Evolutionary conservation across 169 alveolate genomes (phyloP).

Genomic region (Cryptosporidium muris): DNA sequence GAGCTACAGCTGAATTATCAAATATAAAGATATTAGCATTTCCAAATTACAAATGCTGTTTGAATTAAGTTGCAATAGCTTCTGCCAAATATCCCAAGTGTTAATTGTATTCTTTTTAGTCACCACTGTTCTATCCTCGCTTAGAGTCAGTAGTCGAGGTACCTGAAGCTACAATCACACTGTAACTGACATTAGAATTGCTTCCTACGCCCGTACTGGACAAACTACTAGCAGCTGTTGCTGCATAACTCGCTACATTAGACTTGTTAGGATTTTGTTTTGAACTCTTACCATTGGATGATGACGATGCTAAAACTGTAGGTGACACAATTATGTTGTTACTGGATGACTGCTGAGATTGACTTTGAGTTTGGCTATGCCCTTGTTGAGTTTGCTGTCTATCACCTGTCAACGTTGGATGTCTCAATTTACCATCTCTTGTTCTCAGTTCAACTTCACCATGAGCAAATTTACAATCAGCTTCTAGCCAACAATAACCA

Average conservation of each 20-base stretch:
- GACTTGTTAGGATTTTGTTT: slow-evolving; percentile 29
- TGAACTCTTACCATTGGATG: slow-evolving; percentile 10
- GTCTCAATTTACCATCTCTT: slow-evolving; percentile 63
- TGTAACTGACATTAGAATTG: slow-evolving; percentile 58
- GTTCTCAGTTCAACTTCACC: slow-evolving; percentile 69
- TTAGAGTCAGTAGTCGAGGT: slow-evolving; percentile 62
- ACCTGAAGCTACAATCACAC: slow-evolving; percentile 69
- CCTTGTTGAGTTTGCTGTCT: slow-evolving; percentile 11
- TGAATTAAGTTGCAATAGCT: no score
- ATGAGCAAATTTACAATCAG: slow-evolving; percentile 69
- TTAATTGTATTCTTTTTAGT: no score
- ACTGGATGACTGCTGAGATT: slow-evolving; percentile 1
- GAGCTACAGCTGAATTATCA: no score
- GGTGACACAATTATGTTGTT: background rate
- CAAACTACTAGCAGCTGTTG: slow-evolving; percentile 64
- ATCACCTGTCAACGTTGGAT: slow-evolving; percentile 40
- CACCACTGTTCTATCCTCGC: background rate
- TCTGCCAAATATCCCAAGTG: no score
- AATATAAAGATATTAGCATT: no score
- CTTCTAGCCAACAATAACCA: slow-evolving; percentile 70
- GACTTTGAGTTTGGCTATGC: slow-evolving; percentile 16
- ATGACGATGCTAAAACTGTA: slow-evolving; percentile 10
- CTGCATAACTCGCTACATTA: slow-evolving; percentile 57
- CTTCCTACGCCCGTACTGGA: slow-evolving; percentile 34
- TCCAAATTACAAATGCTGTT: no score